Evolutionary conservation across 805 yeast species (phyloP), one percentile per base, ranked within the genome.

Genomic region (Wickerhamiella parazyma): DNA sequence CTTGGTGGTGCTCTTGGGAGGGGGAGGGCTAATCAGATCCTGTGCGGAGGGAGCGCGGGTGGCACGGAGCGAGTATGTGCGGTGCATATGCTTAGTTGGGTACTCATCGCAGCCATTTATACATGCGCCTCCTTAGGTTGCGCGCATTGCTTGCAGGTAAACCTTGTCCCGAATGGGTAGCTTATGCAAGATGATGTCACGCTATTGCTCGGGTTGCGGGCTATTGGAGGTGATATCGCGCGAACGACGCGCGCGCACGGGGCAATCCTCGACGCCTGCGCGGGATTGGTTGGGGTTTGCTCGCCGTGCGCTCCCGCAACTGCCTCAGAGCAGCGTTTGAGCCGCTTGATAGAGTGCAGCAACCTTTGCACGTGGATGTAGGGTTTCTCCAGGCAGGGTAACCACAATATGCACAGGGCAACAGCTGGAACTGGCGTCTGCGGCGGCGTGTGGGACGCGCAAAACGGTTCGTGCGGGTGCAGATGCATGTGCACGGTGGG

Each of bases 11-110:
- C 95, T 78, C 34, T 94, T 79, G 52, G 96, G 97, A 38, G 97
- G 97, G 45, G 94, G 89, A 26, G 97, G 96, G 41, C 82, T 73
- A 63, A 80, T 87, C 66, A 89, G 67, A 68, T 89, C 95, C 53
- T 95, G 76, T 48, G 97, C 97, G 46, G 98, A 87, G 49, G 98
- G 98, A 33, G 96, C 97, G 67, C 95, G 82, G 45, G 80, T 65
- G 56, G 86, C 78, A 76, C 98, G 86, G 67, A 89, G 73, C 28
- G 98, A 89, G 69, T 91, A 91, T 41, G 98, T 89, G 79, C 96
- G 82, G 74, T 89, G 96, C 98, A 91, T 91, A 24, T 36, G 29
- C 38, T 18, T 22, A 14, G 43, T 16, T 26, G 46, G 50, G 45
- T 20, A 19, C 11, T 25, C 31, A 28, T 28, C 9, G 21, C 33